Percentiles rank a stretch among this genome's conserved stretches.
These are phyloP conservation scores for Globisporangium heterothallicum DNA, from an alignment of 352 stramenopile species.

Conservation along the genomic window DNA sequence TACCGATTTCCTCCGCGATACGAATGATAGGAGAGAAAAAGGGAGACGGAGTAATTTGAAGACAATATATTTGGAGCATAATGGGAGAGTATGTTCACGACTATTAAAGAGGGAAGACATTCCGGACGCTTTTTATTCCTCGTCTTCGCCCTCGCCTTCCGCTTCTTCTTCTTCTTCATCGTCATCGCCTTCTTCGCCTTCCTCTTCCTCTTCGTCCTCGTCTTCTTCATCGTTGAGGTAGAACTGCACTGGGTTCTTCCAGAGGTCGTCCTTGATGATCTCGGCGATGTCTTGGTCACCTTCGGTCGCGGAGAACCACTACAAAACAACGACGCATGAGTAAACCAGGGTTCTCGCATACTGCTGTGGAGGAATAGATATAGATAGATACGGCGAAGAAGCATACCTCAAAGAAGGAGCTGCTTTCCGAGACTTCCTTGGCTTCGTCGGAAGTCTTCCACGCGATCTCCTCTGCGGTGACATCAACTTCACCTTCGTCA, in stretches of 20 bases:
- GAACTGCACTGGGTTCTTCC: conserved; percentile 64
- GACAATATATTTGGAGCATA: conserved; percentile 6
- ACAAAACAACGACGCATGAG: conserved; percentile 8
- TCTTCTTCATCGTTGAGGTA: conserved; percentile 44
- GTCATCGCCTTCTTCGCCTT: conserved; percentile 27
- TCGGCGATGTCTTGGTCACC: conserved; percentile 56
- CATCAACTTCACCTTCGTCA: conserved; percentile 43
- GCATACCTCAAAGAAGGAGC: conserved; percentile 51
- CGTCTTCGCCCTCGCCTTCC: conserved; percentile 18
- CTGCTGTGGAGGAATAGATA: not conserved
- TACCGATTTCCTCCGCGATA: too few species aligned
- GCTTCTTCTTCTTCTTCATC: conserved; percentile 22
- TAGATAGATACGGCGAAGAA: not conserved
- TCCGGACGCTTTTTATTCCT: conserved; percentile 27
- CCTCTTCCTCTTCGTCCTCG: conserved; percentile 30
- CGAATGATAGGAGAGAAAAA: not conserved
- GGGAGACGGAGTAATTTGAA: too few species aligned
- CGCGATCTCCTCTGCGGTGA: conserved; percentile 43
- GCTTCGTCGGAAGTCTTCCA: conserved; percentile 59
- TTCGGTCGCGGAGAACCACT: conserved; percentile 59
- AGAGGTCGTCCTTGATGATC: conserved; percentile 79
- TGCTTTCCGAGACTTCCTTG: conserved; percentile 41
- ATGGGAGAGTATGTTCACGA: too few species aligned
- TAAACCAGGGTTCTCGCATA: too few species aligned
- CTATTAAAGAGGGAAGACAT: not conserved